Evolutionary conservation across 2,329 filamentous ascomycete species (phyloP), one percentile per base, ranked within the genome.

Genomic region (Conoideocrella luteorostrata): DNA sequence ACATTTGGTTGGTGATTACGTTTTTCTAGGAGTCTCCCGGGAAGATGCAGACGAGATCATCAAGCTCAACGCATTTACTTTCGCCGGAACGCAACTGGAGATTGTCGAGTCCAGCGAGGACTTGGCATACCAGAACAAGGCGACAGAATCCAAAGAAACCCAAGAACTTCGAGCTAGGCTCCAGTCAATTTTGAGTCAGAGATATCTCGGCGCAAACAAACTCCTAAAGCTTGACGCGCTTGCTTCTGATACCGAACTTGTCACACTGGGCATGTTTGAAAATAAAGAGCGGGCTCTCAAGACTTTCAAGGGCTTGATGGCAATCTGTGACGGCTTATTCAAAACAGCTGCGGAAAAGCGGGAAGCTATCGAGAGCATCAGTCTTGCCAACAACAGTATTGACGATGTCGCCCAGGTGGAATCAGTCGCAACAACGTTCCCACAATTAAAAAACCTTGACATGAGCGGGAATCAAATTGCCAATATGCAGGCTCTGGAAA

Each of bases 231-330:
- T 98, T 9, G 89, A 88, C n/a, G 72, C 76, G 1, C 77, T 97
- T 9, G 82, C 78, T 24, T 70, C 77, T 38, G 91, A 97, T 55
- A 68, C 79, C 2, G 78, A 82, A 46, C 75, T 97, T 4, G 71
- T 81, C 43, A 72, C 77, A 33, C 81, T 89, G 64, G 86, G 86
- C 29, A 85, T 91, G 56, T 89, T 95, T 60, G 77, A 80, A 49
- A 79, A 71, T 47, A 78, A 76, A 46, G 80, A 83, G 4, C 82
- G 82, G 1, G 81, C 86, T 36, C 78, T 85, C 50, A 98, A 96
- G 62, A 86, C 95, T 49, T 96, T 97, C 67, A 87, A 86, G 41
- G 91, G 87, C 2, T 73, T 97, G 49, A 95, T 97, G 86, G 81
- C 80, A 47, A 82, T 96, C 37, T 89, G 87, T 60, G 82, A 94